These are phyloP conservation scores for Pyracantha coccinea DNA, from an alignment of 331 rosid genomes.

Conservation along the genomic window DNA sequence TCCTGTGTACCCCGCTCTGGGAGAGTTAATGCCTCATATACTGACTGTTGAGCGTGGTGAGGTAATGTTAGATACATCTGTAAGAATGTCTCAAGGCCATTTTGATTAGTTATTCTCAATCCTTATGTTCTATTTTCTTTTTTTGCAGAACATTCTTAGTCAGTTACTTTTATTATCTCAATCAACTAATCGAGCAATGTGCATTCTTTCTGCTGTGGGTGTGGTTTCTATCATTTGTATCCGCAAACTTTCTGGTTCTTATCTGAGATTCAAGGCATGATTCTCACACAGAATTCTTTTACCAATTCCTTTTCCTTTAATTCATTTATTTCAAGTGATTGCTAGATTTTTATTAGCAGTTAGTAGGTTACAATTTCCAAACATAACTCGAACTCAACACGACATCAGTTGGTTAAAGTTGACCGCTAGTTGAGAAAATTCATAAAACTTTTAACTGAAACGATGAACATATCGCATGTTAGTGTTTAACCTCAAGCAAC, in stretches of 20 bases:
- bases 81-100: neutral
- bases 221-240: conserved; percentile 18
- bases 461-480: neutral
- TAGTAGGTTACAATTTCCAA: neutral
- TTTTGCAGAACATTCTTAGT: conserved; percentile 23
- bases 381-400: neutral
- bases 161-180: conserved; percentile 7
- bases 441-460: neutral
- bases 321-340: neutral
- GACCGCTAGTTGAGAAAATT: neutral
- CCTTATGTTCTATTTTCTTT: neutral
- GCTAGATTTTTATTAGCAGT: neutral
- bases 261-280: conserved; percentile 32
- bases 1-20: neutral
- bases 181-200: neutral
- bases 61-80: conserved; percentile 16
- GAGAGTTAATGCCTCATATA: neutral
- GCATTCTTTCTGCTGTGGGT: conserved; percentile 38
- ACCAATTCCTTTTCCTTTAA: neutral
- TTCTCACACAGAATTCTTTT: neutral
- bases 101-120: neutral
- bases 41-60: conserved; percentile 8
- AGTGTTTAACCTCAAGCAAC: neutral
- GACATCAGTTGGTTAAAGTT: neutral
- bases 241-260: neutral